Percentiles rank a stretch among this genome's conserved stretches.
These are phyloP conservation scores for Arabidopsis hybrid DNA, from an alignment of 441 rosid genomes.

Conservation along the genomic window DNA sequence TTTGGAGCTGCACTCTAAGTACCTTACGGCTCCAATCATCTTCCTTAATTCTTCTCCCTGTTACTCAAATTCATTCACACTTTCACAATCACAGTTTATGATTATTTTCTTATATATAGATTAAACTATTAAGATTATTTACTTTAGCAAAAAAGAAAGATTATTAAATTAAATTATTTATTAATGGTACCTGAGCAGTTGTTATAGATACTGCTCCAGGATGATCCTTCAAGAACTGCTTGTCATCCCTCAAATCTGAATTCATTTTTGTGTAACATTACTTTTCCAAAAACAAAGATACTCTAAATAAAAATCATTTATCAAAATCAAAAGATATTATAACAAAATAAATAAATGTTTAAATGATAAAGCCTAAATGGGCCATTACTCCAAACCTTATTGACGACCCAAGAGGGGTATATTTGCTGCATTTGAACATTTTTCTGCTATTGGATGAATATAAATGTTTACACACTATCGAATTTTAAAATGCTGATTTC, in stretches of 20 bases:
- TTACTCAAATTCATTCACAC: slow-evolving; percentile 30
- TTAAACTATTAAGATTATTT: no score
- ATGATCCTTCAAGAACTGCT: slow-evolving; percentile 69
- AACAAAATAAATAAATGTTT: not conserved
- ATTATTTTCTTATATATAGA: not conserved
- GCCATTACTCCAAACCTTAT: not conserved
- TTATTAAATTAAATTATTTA: not conserved
- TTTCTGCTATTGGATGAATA: not conserved
- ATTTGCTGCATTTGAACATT: not conserved
- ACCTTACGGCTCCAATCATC: slow-evolving; percentile 76
- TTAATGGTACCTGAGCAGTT: slow-evolving; percentile 60
- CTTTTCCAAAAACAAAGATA: not conserved
- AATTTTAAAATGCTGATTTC: not conserved
- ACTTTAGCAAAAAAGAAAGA: no score
- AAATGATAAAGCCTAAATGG: not conserved
- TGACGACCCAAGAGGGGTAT: not conserved
- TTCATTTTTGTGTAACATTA: slow-evolving; percentile 10
- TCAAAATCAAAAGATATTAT: no score
- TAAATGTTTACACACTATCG: not conserved
- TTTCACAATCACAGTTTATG: not conserved
- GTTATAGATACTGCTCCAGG: slow-evolving; percentile 71
- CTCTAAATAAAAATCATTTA: not conserved
- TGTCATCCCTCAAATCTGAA: slow-evolving; percentile 85
- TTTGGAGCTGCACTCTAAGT: slow-evolving; percentile 93
- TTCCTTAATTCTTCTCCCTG: slow-evolving; percentile 93